phyloP scores from a whole-genome alignment of 768 basidiomycete species.

The Pulveroboletus frians region DNA sequence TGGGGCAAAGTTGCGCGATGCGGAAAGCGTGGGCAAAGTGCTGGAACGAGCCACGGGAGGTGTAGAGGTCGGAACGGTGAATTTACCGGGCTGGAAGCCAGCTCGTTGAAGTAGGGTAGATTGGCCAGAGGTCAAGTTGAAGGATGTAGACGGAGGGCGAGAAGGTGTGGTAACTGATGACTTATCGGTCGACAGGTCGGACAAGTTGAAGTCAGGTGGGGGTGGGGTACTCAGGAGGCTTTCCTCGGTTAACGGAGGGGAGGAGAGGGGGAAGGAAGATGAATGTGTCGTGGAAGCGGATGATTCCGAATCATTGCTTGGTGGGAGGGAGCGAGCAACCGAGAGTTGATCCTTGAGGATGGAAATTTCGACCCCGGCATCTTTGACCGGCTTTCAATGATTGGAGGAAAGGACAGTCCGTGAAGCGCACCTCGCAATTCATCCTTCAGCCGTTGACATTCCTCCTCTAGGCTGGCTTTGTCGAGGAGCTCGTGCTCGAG shows the following conservation, averaged over 20 bases:
- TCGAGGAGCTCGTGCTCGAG: conserved; percentile 92
- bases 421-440: conserved; percentile 81
- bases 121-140: conserved; percentile 36
- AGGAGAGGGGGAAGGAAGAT: conserved; percentile 33
- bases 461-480: conserved; percentile 87
- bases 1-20: conserved; percentile 40
- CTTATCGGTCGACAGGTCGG: conserved; percentile 49
- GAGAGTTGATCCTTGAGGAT: conserved; percentile 75
- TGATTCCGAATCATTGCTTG: conserved; percentile 23
- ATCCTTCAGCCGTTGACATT: conserved; percentile 85
- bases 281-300: conserved; percentile 26
- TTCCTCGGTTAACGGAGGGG: conserved; percentile 38
- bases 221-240: conserved; percentile 54
- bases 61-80: conserved; percentile 36
- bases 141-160: conserved; percentile 29
- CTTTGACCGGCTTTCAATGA: conserved; percentile 37
- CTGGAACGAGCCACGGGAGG: conserved; percentile 56
- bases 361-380: conserved; percentile 78
- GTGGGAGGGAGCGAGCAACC: conserved; percentile 32
- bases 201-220: conserved; percentile 55
- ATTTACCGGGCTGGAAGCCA: conserved; percentile 43
- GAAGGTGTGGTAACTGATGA: conserved; percentile 34
- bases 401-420: not conserved
- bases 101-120: conserved; percentile 48
- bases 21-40: conserved; percentile 49